These are phyloP conservation scores for Neurospora pannonica DNA, from an alignment of 495 filamentous ascomycete species.

Conservation along the genomic window DNA sequence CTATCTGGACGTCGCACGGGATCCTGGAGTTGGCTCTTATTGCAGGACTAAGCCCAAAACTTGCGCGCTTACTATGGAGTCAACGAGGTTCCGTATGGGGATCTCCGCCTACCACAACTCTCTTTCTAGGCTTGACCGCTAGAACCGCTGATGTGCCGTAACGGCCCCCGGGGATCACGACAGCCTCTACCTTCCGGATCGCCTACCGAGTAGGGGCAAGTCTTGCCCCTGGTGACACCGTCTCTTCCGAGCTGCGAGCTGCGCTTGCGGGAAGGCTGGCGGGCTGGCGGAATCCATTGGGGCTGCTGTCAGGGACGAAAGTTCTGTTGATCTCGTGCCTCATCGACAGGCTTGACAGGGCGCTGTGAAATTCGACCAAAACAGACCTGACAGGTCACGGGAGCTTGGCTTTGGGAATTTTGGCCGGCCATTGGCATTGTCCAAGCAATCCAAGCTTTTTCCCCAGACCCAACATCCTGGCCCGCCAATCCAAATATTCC, in stretches of 20 bases:
- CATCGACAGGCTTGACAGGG: background rate
- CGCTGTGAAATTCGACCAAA: background rate
- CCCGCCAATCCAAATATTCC: background rate
- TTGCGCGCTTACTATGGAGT: background rate
- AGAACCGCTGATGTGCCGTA: constrained; percentile 7
- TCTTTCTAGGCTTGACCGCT: constrained; percentile 8
- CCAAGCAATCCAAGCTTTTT: background rate
- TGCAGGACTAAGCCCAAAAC: background rate
- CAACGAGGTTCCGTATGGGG: background rate
- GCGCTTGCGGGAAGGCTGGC: constrained; percentile 7
- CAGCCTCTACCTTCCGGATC: background rate
- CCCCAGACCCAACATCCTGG: background rate
- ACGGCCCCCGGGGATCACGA: constrained; percentile 6
- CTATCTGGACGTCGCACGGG: constrained; percentile 14
- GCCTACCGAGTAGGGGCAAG: background rate
- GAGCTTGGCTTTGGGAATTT: background rate
- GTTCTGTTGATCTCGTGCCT: constrained; percentile 26
- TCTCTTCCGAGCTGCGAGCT: background rate
- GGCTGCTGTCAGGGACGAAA: constrained; percentile 11
- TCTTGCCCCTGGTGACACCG: background rate
- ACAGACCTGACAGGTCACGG: background rate
- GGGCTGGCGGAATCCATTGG: background rate
- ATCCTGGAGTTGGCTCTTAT: background rate
- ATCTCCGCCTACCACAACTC: background rate
- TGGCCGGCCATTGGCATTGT: background rate